Base-by-base conservation (phyloP, 257 asterid species). In the Schizonepeta tenuifolia region DNA sequence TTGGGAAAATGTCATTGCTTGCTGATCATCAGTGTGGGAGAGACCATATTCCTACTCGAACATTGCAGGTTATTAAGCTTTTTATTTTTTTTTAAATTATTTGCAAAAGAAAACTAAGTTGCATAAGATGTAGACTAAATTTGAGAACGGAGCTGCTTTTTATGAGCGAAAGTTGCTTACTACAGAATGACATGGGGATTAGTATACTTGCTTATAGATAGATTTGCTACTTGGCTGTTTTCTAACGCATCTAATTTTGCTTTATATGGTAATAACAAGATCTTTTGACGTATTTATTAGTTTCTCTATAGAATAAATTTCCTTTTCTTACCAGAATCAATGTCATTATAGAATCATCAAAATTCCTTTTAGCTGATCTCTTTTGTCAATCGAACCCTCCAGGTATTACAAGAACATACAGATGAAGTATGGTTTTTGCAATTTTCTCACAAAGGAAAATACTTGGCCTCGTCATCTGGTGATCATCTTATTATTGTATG, bases 351-450 rank as follows among this genome's bases (percentile, higher is more conserved):
- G 22, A 67, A 35, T 40, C 18, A 28, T 51, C 40, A 22, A 58
- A 31, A 53, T 51, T 53, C 28, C 43, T 13, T 54, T 66, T 73
- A 12, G 62, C 69, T 78, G 58, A 75, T 70, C 65, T 54, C 54
- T 72, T 26, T 12, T 50, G 59, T 54, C 75, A 58, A 81, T 65
- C 44, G 76, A 26, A 78, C 71, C 68, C 64, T 62, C 80, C 89
- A 91, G 95, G 79, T 86, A 80, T 71, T 89, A 72, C 74, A 63
- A 64, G 95, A 83, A 53, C 97, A 91, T 79, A 67, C 40, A 5
- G 88, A 79, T 68, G 96, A 91, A 81, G 87, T 91, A 68, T 89
- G 96, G 97, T 83, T 82, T 78, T 70, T 91, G 89, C 90, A 89
- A 72, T 91, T 91, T 78, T 87, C 97, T 73, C 90, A 89, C 69